These are phyloP conservation scores for Annulohypoxylon nitens DNA, from an alignment of 495 filamentous ascomycete species.

Conservation along the genomic window DNA sequence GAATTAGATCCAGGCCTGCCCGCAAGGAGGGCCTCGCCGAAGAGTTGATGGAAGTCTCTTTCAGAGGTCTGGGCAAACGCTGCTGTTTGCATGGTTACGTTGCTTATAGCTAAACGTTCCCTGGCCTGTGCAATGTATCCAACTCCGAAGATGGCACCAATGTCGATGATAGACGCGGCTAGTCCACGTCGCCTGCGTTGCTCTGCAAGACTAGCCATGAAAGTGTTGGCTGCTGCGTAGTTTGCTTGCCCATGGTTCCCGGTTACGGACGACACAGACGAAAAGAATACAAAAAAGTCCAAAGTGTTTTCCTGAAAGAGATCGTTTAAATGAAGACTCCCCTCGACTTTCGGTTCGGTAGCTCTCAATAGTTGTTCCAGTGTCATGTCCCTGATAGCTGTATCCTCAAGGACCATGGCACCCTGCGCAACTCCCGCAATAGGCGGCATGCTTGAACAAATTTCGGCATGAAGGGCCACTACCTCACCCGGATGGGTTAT, in stretches of 20 bases:
- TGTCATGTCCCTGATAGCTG: slow-evolving; percentile 47
- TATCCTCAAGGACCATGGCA: slow-evolving; percentile 60
- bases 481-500: slow-evolving; percentile 26
- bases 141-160: slow-evolving; percentile 58
- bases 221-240: slow-evolving; percentile 67
- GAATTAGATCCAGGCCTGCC: not conserved
- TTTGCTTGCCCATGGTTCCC: slow-evolving; percentile 64
- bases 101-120: not conserved
- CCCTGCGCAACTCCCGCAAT: slow-evolving; percentile 58
- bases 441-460: slow-evolving; percentile 48
- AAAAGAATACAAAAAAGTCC: slow-evolving; percentile 70
- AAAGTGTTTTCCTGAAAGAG: slow-evolving; percentile 54
- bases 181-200: slow-evolving; percentile 52
- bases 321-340: slow-evolving; percentile 46
- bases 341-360: slow-evolving; percentile 54
- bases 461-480: not conserved
- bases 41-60: slow-evolving; percentile 33
- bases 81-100: not conserved
- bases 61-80: slow-evolving; percentile 24
- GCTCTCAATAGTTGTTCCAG: slow-evolving; percentile 43
- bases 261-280: slow-evolving; percentile 51
- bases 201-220: slow-evolving; percentile 53
- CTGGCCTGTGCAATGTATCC: slow-evolving; percentile 51
- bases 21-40: slow-evolving; percentile 29
- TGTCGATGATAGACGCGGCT: slow-evolving; percentile 60